Evolutionary conservation across 2,329 filamentous ascomycete genomes (phyloP).

Genomic region (Hypomyces perniciosus): DNA sequence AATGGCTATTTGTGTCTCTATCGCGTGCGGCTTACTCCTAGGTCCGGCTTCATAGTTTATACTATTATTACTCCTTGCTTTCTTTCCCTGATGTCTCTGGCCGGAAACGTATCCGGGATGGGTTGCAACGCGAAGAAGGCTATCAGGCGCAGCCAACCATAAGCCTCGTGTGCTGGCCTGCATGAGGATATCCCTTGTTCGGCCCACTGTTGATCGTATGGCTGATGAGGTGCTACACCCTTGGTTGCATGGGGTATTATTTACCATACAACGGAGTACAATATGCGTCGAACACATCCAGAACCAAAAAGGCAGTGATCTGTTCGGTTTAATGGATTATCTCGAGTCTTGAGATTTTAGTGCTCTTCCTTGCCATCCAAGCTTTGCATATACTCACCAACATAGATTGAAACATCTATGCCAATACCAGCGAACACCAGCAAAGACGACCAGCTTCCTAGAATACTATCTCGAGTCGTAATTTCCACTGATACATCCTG

Average conservation of each 20-base stretch:
- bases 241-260: background rate
- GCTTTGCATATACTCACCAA: too few relatives aligned
- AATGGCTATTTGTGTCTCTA: conserved; percentile 11
- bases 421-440: too few relatives aligned
- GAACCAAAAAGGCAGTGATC: too few relatives aligned
- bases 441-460: too few relatives aligned
- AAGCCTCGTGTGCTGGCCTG: background rate
- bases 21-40: conserved; percentile 9
- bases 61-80: background rate
- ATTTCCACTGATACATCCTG: too few relatives aligned
- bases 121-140: background rate
- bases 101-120: background rate
- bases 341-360: too few relatives aligned
- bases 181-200: conserved; percentile 2
- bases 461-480: too few relatives aligned
- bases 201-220: conserved; percentile 4
- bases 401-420: too few relatives aligned
- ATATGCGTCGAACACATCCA: too few relatives aligned
- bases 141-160: background rate
- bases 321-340: too few relatives aligned
- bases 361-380: too few relatives aligned
- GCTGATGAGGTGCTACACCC: background rate
- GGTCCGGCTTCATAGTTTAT: conserved; percentile 1
- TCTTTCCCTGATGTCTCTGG: too few relatives aligned
- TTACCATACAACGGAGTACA: background rate